Percentiles rank a stretch among this genome's conserved stretches.
phyloP scores from a whole-genome alignment of 192 early-diverging fungal species.

The Podila epigama region DNA sequence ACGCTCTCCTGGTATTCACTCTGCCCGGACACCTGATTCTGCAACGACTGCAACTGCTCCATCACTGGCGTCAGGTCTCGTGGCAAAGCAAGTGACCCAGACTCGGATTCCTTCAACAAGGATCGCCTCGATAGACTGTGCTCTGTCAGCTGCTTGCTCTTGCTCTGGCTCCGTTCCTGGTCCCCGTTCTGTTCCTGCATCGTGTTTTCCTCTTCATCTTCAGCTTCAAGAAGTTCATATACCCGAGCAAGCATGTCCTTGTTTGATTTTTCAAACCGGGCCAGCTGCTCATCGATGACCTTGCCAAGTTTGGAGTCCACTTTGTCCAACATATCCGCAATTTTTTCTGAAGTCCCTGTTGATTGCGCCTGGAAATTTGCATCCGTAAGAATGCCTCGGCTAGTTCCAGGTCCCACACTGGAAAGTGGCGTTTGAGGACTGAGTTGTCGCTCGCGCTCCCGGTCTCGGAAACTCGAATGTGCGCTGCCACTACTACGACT shows the following conservation, averaged over 20 bases:
- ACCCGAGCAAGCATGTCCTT: conserved; percentile 27
- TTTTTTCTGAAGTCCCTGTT: conserved; percentile 25
- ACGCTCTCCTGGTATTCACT: neutral
- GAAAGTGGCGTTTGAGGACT: too few relatives aligned
- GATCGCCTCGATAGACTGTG: neutral
- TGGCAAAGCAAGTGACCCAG: neutral
- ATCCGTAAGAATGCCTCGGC: neutral
- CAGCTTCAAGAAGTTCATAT: conserved; percentile 15
- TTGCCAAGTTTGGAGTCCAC: conserved; percentile 28
- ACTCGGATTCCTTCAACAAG: neutral
- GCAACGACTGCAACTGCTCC: neutral
- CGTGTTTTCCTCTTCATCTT: conserved; percentile 6
- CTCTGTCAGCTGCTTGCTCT: neutral
- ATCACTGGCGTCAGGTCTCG: neutral
- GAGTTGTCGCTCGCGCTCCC: neutral
- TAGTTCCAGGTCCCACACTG: too few relatives aligned
- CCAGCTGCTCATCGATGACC: conserved; percentile 43
- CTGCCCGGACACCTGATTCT: neutral
- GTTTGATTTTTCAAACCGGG: conserved; percentile 27
- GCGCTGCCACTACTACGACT: neutral
- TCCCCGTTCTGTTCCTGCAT: neutral
- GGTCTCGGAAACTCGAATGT: neutral
- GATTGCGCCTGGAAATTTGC: neutral
- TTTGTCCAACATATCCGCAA: conserved; percentile 26
- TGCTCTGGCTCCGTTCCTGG: neutral